Conservation (phyloP, 2,329 filamentous ascomycete genomes). For the Arthrobotrys musiformis region DNA sequence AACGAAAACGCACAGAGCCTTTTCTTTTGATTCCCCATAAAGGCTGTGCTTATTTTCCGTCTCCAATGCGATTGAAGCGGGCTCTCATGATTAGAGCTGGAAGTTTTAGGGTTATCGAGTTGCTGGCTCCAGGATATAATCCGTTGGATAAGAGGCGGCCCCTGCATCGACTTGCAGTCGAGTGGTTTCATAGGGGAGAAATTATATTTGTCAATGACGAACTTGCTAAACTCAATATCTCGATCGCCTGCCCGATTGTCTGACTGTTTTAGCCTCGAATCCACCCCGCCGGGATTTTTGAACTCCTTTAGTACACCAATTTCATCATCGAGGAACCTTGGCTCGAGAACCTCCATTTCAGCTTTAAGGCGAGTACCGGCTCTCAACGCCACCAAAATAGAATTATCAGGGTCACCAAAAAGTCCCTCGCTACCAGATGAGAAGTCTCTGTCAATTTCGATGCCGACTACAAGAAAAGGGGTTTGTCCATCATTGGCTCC, state of each 20-base stretch:
- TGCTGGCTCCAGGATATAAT: slow-evolving; percentile 6
- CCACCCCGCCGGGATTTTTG: too few species aligned
- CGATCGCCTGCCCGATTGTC: neutral
- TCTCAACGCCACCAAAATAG: neutral
- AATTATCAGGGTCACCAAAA: neutral
- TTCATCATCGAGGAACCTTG: slow-evolving; percentile 14
- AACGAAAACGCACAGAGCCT: neutral
- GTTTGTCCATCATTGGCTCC: neutral
- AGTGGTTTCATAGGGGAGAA: neutral
- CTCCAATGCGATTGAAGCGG: neutral
- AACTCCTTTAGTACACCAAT: neutral
- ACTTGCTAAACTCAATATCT: neutral
- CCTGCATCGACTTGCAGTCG: neutral
- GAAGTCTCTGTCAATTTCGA: neutral
- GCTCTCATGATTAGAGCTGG: neutral
- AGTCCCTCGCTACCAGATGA: neutral
- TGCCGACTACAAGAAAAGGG: neutral
- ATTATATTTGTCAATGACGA: neutral
- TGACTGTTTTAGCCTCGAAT: neutral
- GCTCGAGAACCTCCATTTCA: slow-evolving; percentile 17
- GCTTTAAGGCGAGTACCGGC: slow-evolving; percentile 18
- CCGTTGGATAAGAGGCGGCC: neutral
- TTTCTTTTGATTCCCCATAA: neutral
- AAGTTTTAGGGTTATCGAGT: neutral
- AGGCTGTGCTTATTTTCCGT: neutral